Evolutionary conservation across 495 filamentous ascomycete genomes (phyloP).

Genomic region (Aspergillus panamensis): DNA sequence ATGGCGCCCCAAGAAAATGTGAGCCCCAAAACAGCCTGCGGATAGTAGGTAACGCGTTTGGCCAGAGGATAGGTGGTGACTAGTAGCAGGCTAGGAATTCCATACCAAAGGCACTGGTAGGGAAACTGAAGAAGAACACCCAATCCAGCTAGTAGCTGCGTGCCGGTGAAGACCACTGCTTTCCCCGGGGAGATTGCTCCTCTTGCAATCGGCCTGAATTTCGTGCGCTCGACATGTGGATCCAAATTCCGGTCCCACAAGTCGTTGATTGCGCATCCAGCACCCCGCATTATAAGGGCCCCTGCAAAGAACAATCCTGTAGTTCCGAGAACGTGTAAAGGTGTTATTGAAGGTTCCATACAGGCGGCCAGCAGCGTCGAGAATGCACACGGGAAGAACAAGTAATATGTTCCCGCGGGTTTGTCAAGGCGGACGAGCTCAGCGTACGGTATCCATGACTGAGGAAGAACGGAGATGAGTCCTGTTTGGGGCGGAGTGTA

Average conservation of each 20-base stretch:
- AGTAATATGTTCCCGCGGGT: conserved; percentile 89
- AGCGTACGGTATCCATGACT: conserved; percentile 82
- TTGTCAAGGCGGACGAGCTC: conserved; percentile 92
- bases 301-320: conserved; percentile 78
- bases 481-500: conserved; percentile 73
- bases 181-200: conserved; percentile 71
- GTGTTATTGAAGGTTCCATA: conserved; percentile 51
- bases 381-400: conserved; percentile 93
- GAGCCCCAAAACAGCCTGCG: conserved; percentile 85
- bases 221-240: conserved; percentile 82
- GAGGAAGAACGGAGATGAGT: conserved; percentile 71
- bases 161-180: conserved; percentile 77
- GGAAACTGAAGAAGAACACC: conserved; percentile 86
- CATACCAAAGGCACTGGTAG: conserved; percentile 77
- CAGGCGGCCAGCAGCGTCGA: conserved; percentile 62
- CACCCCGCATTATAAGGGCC: conserved; percentile 92
- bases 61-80: conserved; percentile 86
- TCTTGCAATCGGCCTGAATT: conserved; percentile 83
- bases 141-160: conserved; percentile 76
- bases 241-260: conserved; percentile 95
- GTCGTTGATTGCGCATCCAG: conserved; percentile 98
- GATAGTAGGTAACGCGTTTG: conserved; percentile 92
- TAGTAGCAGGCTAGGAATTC: conserved; percentile 75
- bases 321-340: conserved; percentile 63
- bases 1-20: conserved; percentile 97